Percentiles rank a stretch among this genome's conserved stretches.
These are phyloP conservation scores for Rhynchospora tenuis DNA, from an alignment of 176 grass and related monocot genomes.

Conservation along the genomic window DNA sequence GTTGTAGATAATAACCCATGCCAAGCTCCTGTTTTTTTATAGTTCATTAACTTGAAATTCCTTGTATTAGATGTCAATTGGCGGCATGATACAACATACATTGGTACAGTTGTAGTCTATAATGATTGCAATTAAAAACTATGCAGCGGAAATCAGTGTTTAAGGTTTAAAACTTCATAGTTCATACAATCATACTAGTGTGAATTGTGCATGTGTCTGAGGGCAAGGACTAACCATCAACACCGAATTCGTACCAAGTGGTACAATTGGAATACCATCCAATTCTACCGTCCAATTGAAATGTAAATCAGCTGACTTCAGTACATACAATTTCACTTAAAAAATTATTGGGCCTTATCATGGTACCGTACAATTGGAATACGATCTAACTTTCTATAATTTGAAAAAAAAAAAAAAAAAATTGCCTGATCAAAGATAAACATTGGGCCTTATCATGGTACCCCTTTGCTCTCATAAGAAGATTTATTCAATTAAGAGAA, in stretches of 20 bases:
- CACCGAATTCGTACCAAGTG: background rate
- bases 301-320: background rate
- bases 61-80: background rate
- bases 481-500: background rate
- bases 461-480: slow-evolving; percentile 3
- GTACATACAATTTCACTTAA: background rate
- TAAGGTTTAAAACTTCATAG: too few species aligned
- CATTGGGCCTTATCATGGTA: background rate
- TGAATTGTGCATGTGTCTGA: background rate
- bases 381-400: too few species aligned
- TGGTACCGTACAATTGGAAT: too few species aligned
- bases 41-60: background rate
- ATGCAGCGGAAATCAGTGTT: background rate
- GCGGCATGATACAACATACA: background rate
- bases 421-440: slow-evolving; percentile 12
- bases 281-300: background rate
- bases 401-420: too few species aligned
- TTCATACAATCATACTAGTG: too few species aligned
- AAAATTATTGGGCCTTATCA: background rate
- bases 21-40: background rate
- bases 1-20: too few species aligned
- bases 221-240: background rate
- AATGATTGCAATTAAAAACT: background rate
- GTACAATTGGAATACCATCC: background rate
- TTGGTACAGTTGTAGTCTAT: background rate